phyloP scores from a whole-genome alignment of 441 rosid species.

The Manihot esculenta region DNA sequence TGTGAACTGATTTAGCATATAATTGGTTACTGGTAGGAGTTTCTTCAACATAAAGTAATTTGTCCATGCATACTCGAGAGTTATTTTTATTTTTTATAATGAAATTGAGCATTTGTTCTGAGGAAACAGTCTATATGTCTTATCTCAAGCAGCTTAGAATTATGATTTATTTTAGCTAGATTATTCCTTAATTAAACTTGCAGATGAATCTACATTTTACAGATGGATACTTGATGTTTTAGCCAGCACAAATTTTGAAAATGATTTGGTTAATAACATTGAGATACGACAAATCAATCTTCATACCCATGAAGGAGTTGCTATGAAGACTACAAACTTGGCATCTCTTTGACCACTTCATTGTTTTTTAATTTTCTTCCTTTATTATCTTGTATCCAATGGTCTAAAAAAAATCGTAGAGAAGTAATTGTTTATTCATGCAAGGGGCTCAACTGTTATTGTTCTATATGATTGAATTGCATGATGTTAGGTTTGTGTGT shows the following conservation, averaged over 20 bases:
- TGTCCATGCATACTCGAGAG: background rate
- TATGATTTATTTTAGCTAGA: background rate
- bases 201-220: background rate
- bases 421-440: background rate
- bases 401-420: background rate
- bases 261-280: background rate
- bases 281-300: background rate
- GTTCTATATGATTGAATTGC: background rate
- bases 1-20: conserved; percentile 3
- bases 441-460: background rate
- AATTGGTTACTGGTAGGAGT: conserved; percentile 8
- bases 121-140: background rate
- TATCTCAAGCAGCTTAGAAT: background rate
- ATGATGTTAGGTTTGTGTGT: background rate
- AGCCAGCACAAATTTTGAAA: background rate
- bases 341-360: background rate
- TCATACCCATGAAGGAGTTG: conserved; percentile 1
- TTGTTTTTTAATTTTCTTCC: background rate
- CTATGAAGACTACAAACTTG: background rate
- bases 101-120: background rate
- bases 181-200: background rate
- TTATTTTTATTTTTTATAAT: background rate
- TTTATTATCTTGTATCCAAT: background rate
- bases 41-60: background rate
- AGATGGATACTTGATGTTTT: background rate